phyloP scores from a whole-genome alignment of 306 rosid genomes.

The Abrus pulchellus region DNA sequence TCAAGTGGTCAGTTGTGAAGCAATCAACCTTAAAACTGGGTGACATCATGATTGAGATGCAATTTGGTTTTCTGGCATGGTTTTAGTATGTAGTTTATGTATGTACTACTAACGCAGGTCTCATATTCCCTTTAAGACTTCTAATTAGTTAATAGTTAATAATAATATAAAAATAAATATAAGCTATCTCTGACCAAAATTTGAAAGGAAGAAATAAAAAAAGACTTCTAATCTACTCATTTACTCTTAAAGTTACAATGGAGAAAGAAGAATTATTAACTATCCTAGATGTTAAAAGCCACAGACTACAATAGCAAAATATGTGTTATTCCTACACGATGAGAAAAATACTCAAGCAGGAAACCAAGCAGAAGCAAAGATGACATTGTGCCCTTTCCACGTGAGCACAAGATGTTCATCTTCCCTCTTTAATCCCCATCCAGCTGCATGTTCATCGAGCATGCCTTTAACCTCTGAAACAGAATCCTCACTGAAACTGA shows the following conservation, averaged over 20 bases:
- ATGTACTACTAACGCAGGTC: too few relatives aligned
- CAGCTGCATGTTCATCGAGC: conserved; percentile 97
- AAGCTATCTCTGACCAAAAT: too few relatives aligned
- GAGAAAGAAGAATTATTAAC: neutral
- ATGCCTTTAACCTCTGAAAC: conserved; percentile 75
- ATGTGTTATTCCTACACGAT: conserved; percentile 19
- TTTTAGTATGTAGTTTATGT: too few relatives aligned
- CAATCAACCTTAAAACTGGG: too few relatives aligned
- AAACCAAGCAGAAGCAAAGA: conserved; percentile 90
- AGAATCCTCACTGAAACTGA: conserved; percentile 70
- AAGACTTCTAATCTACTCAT: conserved; percentile 21
- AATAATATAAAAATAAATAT: too few relatives aligned
- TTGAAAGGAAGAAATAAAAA: neutral
- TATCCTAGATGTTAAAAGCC: neutral
- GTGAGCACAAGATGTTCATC: conserved; percentile 83
- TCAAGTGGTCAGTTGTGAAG: too few relatives aligned
- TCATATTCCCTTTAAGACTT: too few relatives aligned
- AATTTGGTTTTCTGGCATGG: too few relatives aligned
- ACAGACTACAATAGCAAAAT: conserved; percentile 18
- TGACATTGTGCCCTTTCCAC: conserved; percentile 97
- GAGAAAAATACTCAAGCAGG: conserved; percentile 60
- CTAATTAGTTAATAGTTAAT: too few relatives aligned
- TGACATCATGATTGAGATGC: too few relatives aligned
- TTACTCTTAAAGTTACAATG: conserved; percentile 21
- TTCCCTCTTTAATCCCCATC: conserved; percentile 96